These are phyloP conservation scores for Chamaecrista fasciculata DNA, from an alignment of 306 rosid species.

Conservation along the genomic window DNA sequence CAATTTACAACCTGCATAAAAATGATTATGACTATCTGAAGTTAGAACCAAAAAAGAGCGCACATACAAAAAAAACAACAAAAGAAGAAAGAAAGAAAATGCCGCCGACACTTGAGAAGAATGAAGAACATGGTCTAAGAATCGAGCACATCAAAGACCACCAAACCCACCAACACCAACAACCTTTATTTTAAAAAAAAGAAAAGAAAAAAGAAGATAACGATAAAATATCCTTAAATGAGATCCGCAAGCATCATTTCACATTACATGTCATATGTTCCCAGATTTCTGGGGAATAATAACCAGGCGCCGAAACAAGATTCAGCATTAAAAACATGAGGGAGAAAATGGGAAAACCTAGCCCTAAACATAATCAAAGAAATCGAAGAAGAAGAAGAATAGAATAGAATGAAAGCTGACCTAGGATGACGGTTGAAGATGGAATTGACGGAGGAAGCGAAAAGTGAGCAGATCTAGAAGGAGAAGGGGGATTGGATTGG, in stretches of 20 bases:
- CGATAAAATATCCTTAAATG: not conserved
- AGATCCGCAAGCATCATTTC: not conserved
- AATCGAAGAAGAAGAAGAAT: not conserved
- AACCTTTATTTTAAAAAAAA: not conserved
- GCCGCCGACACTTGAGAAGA: not conserved
- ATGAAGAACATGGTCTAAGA: not conserved
- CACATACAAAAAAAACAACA: not conserved
- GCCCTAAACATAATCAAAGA: not conserved
- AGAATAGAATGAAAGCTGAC: slow-evolving; percentile 43
- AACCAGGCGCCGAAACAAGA: not conserved
- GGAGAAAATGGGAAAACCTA: slow-evolving; percentile 28
- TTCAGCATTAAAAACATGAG: not conserved
- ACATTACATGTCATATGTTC: not conserved
- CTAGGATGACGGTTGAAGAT: slow-evolving; percentile 24
- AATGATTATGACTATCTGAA: not conserved
- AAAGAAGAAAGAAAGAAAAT: no score
- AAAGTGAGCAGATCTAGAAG: slow-evolving; percentile 56
- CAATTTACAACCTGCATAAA: slow-evolving; percentile 47
- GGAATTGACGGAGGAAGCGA: slow-evolving; percentile 40
- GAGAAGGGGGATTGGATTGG: no score
- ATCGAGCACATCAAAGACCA: not conserved
- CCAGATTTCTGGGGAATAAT: not conserved
- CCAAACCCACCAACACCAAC: not conserved
- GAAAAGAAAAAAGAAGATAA: not conserved
- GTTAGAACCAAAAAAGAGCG: no score